Evolutionary conservation across 495 filamentous ascomycete species (phyloP).

Genomic region (Apodospora peruviana): DNA sequence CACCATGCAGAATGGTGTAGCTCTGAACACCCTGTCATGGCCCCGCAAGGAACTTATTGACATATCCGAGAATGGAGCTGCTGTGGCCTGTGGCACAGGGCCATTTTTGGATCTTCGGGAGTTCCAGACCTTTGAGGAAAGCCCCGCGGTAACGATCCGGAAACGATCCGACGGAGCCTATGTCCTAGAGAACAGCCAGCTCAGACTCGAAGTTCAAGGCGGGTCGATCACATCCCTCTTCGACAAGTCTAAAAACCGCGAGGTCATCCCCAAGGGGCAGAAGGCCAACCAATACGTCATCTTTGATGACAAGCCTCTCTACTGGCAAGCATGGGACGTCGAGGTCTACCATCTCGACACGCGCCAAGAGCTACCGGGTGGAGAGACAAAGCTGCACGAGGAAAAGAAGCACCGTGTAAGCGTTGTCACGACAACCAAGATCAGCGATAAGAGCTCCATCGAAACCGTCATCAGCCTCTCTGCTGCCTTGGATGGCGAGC

Average conservation of each 20-base stretch:
- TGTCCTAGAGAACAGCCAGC: slow-evolving; percentile 67
- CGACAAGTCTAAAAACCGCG: slow-evolving; percentile 62
- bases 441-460: slow-evolving; percentile 82
- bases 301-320: slow-evolving; percentile 95
- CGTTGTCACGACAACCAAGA: slow-evolving; percentile 73
- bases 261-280: slow-evolving; percentile 70
- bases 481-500: slow-evolving; percentile 56
- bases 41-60: slow-evolving; percentile 64
- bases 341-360: slow-evolving; percentile 93
- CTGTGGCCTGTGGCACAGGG: slow-evolving; percentile 45
- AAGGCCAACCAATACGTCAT: slow-evolving; percentile 91
- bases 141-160: slow-evolving; percentile 52
- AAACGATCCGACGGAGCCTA: slow-evolving; percentile 67
- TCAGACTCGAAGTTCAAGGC: slow-evolving; percentile 62
- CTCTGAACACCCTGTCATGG: slow-evolving; percentile 84
- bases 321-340: slow-evolving; percentile 99
- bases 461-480: slow-evolving; percentile 79
- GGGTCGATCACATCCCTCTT: slow-evolving; percentile 79
- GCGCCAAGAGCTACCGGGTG: slow-evolving; percentile 63
- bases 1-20: slow-evolving; percentile 38
- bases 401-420: slow-evolving; percentile 68
- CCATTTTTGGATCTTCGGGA: slow-evolving; percentile 44
- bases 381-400: slow-evolving; percentile 65
- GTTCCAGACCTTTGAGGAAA: slow-evolving; percentile 37
- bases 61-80: slow-evolving; percentile 42